Percentiles rank a stretch among this genome's conserved stretches.
Evolutionary conservation across 306 rosid genomes (phyloP).

Genomic region (Sphenostylis stenocarpa): DNA sequence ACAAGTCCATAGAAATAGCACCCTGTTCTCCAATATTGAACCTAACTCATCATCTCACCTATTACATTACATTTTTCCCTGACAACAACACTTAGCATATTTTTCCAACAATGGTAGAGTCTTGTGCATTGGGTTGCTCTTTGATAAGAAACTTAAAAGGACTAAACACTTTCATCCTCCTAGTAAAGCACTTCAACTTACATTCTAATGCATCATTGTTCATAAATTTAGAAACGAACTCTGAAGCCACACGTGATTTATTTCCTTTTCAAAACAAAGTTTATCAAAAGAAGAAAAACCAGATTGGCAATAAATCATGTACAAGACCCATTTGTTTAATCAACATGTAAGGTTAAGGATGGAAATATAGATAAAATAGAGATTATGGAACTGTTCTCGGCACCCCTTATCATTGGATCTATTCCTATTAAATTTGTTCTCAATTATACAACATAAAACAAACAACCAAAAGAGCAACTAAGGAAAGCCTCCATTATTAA

Average conservation of each 20-base stretch:
- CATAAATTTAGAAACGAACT: neutral
- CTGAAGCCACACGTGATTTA: neutral
- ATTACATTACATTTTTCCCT: neutral
- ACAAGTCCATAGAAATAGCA: neutral
- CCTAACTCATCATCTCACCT: neutral
- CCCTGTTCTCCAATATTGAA: constrained; percentile 9
- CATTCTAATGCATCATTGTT: neutral
- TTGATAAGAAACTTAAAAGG: neutral
- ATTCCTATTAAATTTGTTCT: neutral
- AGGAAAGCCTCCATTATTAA: neutral
- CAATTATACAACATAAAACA: neutral
- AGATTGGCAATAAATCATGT: neutral
- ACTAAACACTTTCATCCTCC: constrained; percentile 13
- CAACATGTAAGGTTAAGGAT: neutral
- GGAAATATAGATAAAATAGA: neutral
- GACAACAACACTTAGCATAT: neutral
- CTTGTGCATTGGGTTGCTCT: neutral
- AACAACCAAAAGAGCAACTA: neutral
- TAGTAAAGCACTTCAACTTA: constrained; percentile 6
- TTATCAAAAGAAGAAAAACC: constrained; percentile 1
- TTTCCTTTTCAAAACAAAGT: constrained; percentile 12
- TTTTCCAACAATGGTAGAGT: neutral
- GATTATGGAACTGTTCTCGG: constrained; percentile 20
- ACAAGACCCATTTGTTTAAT: neutral
- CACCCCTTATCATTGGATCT: neutral